Evolutionary conservation across 2,329 filamentous ascomycete genomes (phyloP).

Genomic region (Rachicladosporium sp.): DNA sequence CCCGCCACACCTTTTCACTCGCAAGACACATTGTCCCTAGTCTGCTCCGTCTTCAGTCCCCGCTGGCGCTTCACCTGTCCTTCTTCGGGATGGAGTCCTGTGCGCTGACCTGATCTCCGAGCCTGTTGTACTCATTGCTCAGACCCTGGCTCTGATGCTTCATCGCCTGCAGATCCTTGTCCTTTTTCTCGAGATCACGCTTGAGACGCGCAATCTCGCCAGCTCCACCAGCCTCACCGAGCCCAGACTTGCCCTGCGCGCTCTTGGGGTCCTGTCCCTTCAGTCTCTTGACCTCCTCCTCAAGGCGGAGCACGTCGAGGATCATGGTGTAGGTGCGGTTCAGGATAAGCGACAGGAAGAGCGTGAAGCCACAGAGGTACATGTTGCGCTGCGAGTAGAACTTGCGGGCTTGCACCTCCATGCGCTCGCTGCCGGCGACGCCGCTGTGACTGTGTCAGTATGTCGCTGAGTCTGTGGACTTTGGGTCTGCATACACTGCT

Average conservation of each 20-base stretch:
- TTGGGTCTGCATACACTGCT: slow-evolving; percentile 29
- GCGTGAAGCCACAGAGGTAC: slow-evolving; percentile 98
- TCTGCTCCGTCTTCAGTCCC: too few species aligned
- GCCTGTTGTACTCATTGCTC: slow-evolving; percentile 69
- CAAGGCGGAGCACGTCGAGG: slow-evolving; percentile 77
- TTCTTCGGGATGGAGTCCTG: slow-evolving; percentile 44
- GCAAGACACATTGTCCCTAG: too few species aligned
- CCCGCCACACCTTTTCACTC: too few species aligned
- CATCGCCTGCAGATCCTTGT: slow-evolving; percentile 70
- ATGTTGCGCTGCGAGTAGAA: slow-evolving; percentile 99
- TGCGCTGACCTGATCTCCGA: slow-evolving; percentile 68
- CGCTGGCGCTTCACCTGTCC: slow-evolving; percentile 31
- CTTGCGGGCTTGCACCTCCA: slow-evolving; percentile 98
- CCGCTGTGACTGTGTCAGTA: slow-evolving; percentile 34
- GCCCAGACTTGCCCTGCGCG: slow-evolving; percentile 54
- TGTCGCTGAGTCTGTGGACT: too few species aligned
- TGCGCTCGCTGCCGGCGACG: slow-evolving; percentile 75
- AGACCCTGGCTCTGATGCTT: slow-evolving; percentile 88
- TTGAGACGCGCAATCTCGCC: slow-evolving; percentile 61
- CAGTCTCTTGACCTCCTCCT: slow-evolving; percentile 78
- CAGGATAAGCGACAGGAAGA: slow-evolving; percentile 95
- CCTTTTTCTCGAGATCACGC: slow-evolving; percentile 58
- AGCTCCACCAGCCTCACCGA: slow-evolving; percentile 59
- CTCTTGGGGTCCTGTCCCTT: slow-evolving; percentile 50
- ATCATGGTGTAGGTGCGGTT: slow-evolving; percentile 99